A percentile compares a stretch with the other conserved stretches of the same genome.
Evolutionary conservation across 306 rosid genomes (phyloP).

Genomic region (Pyrus pyrifolia): DNA sequence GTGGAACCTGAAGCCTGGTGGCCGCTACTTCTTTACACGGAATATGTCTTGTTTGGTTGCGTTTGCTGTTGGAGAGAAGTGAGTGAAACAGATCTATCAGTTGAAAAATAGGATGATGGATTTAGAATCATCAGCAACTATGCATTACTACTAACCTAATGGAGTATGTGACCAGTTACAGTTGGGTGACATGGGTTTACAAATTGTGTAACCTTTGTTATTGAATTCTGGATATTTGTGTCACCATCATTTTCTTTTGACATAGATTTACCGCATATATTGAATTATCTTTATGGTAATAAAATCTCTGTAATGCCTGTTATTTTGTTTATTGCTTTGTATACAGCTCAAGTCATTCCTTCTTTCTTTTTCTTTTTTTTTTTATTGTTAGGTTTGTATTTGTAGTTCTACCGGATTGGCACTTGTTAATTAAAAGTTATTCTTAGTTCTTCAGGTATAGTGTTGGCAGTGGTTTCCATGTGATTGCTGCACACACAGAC

Average conservation of each 20-base stretch:
- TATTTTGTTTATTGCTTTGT: not conserved
- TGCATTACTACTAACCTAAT: not conserved
- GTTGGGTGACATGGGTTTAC: not conserved
- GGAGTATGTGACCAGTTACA: not conserved
- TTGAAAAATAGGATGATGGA: not conserved
- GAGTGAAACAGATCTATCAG: conserved; percentile 15
- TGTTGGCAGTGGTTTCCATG: conserved; percentile 75
- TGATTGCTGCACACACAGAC: conserved; percentile 92
- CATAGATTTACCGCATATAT: not conserved
- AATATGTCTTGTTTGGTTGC: conserved; percentile 93
- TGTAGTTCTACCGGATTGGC: not conserved
- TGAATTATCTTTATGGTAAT: not conserved
- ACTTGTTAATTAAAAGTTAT: conserved; percentile 7
- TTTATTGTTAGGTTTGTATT: not conserved
- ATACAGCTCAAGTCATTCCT: not conserved
- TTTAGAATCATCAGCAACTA: not conserved
- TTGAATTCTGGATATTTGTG: not conserved
- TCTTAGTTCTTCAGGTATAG: conserved; percentile 50
- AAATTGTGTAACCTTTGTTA: not conserved
- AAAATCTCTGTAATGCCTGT: not conserved
- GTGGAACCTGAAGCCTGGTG: conserved; percentile 91
- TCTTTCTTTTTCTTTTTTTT: not conserved
- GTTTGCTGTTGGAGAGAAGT: conserved; percentile 79
- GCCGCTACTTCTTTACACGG: conserved; percentile 86
- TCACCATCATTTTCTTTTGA: not conserved